Evolutionary conservation across 352 stramenopile genomes (phyloP).

Genomic region (Pythium phragmitis): DNA sequence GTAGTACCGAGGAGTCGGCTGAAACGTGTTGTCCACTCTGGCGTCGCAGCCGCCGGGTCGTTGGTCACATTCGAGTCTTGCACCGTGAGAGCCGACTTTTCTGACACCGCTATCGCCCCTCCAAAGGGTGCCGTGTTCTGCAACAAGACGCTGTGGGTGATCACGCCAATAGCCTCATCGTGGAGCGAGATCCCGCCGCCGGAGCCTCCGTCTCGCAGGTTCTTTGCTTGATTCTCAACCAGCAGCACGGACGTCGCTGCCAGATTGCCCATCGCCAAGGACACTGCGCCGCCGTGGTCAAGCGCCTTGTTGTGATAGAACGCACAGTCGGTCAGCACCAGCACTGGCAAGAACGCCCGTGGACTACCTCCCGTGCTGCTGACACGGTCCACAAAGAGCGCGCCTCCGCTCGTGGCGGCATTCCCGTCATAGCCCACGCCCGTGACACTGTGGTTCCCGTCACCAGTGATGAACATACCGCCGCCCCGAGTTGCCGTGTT

Average conservation of each 20-base stretch:
- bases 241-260: background rate
- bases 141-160: conserved; percentile 19
- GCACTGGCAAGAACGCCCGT: background rate
- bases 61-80: conserved; percentile 9
- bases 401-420: background rate
- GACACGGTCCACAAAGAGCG: conserved; percentile 4
- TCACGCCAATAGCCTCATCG: background rate
- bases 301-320: conserved; percentile 23
- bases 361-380: background rate
- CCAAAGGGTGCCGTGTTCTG: conserved; percentile 18
- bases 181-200: conserved; percentile 14
- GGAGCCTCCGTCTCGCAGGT: background rate
- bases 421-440: conserved; percentile 10
- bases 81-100: background rate
- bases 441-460: conserved; percentile 8
- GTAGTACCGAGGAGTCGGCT: background rate
- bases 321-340: conserved; percentile 8
- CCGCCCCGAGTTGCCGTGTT: conserved; percentile 13
- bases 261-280: background rate
- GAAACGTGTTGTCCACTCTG: conserved; percentile 12
- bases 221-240: conserved; percentile 18
- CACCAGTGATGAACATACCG: conserved; percentile 22
- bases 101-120: background rate
- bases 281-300: background rate
- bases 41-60: background rate